Conservation (phyloP, 495 filamentous ascomycete species). For the Hyaloscypha finlandica region DNA sequence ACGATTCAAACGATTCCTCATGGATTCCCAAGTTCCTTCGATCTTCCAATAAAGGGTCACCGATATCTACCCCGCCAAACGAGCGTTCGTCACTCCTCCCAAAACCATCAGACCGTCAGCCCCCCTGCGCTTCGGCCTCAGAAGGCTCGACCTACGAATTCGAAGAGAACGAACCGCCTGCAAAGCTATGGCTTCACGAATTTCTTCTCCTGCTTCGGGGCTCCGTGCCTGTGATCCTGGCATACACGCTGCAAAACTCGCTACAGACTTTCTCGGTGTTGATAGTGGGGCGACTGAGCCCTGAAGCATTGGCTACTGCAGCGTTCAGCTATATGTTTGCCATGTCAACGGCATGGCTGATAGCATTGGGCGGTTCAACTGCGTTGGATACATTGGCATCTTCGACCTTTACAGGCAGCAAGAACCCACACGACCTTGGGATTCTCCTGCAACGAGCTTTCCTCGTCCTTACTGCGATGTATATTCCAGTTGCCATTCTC, state of each 20-base stretch:
- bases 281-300: conserved; percentile 78
- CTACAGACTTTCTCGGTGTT: conserved; percentile 84
- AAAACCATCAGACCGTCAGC: conserved; percentile 21
- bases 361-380: conserved; percentile 89
- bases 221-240: conserved; percentile 81
- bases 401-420: conserved; percentile 81
- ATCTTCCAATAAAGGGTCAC: conserved; percentile 1
- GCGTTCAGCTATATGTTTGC: conserved; percentile 96
- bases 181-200: conserved; percentile 53
- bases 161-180: conserved; percentile 20
- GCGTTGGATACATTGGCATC: conserved; percentile 88
- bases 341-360: conserved; percentile 87
- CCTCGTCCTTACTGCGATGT: conserved; percentile 72
- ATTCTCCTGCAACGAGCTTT: conserved; percentile 81
- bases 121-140: conserved; percentile 4
- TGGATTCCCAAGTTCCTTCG: conserved; percentile 31
- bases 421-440: conserved; percentile 80
- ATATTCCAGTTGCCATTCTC: conserved; percentile 71
- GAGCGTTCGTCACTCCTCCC: conserved; percentile 33
- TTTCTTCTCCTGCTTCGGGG: conserved; percentile 67
- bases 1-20: conserved; percentile 21
- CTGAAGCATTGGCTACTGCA: conserved; percentile 78
- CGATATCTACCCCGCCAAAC: conserved; percentile 23
- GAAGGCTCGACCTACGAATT: conserved; percentile 28
- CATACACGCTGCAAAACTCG: conserved; percentile 87